Percentiles rank a stretch among this genome's conserved stretches.
phyloP scores from a whole-genome alignment of 768 basidiomycete genomes.

The Mycena galopus region DNA sequence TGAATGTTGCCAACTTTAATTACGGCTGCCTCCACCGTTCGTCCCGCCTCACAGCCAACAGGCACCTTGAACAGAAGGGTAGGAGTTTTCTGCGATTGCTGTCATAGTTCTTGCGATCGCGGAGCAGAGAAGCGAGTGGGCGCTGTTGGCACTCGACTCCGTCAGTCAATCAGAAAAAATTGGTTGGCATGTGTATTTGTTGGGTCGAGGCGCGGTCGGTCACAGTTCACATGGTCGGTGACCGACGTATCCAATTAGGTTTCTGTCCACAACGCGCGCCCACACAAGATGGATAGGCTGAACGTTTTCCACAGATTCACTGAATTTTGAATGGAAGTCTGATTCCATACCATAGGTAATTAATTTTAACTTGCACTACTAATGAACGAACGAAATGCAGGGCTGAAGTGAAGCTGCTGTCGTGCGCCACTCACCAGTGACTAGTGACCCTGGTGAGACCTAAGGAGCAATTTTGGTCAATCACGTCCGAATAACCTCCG shows the following conservation, averaged over 20 bases:
- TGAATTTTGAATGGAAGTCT: too few relatives aligned
- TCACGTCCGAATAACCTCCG: neutral
- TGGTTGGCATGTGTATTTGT: too few relatives aligned
- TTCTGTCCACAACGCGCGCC: too few relatives aligned
- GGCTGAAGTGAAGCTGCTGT: too few relatives aligned
- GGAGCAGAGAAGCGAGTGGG: neutral
- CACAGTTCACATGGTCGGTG: too few relatives aligned
- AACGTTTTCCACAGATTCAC: too few relatives aligned
- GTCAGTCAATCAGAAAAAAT: neutral
- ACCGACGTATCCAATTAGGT: too few relatives aligned
- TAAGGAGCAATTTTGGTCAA: neutral
- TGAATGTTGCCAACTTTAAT: neutral
- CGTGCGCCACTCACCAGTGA: neutral
- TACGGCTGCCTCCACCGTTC: neutral
- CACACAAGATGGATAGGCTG: too few relatives aligned
- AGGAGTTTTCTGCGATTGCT: neutral
- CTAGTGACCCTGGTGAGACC: neutral
- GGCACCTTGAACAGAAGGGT: slow-evolving; percentile 16
- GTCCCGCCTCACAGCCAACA: neutral
- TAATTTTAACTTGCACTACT: too few relatives aligned
- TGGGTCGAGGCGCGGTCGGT: too few relatives aligned
- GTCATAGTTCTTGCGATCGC: slow-evolving; percentile 1
- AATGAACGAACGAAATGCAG: too few relatives aligned
- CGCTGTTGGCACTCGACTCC: neutral
- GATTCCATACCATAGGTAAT: too few relatives aligned